A percentile compares a stretch with the other conserved stretches of the same genome.
Conservation (phyloP, 768 basidiomycete genomes). For the Agaricus blazei region DNA sequence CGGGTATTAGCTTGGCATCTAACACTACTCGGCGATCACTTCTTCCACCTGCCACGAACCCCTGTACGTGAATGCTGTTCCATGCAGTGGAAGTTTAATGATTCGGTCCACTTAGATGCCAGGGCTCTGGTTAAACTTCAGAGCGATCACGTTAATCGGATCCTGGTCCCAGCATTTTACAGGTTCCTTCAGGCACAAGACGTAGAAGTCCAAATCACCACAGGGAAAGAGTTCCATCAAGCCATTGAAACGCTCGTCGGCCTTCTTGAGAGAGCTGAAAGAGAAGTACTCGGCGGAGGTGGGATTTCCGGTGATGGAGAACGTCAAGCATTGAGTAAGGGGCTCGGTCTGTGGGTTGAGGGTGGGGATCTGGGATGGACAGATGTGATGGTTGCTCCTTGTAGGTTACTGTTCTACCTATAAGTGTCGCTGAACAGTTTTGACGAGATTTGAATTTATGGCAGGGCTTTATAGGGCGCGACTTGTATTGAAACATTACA, state of each 20-base stretch:
- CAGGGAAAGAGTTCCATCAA: conserved; percentile 47
- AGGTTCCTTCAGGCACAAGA: conserved; percentile 72
- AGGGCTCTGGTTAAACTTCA: conserved; percentile 64
- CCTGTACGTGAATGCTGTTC: conserved; percentile 39
- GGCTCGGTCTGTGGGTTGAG: conserved; percentile 58
- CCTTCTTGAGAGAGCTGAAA: conserved; percentile 54
- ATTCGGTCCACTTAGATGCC: conserved; percentile 40
- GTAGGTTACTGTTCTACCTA: conserved; percentile 31
- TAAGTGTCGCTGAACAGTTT: not conserved
- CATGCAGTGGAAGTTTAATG: not conserved
- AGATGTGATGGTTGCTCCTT: conserved; percentile 69
- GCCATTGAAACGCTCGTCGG: conserved; percentile 46
- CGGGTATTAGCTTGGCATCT: conserved; percentile 30
- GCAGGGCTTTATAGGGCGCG: conserved; percentile 68
- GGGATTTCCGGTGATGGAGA: conserved; percentile 38
- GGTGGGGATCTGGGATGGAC: conserved; percentile 50
- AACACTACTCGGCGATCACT: conserved; percentile 44
- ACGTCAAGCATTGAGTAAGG: conserved; percentile 27
- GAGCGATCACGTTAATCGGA: conserved; percentile 60
- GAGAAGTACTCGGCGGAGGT: conserved; percentile 33
- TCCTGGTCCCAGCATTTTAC: conserved; percentile 67
- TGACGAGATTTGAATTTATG: conserved; percentile 1
- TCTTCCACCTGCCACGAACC: conserved; percentile 50
- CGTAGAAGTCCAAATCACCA: conserved; percentile 40
- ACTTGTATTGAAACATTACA: conserved; percentile 61